Evolutionary conservation across 768 basidiomycete genomes (phyloP).

Genomic region (Hypholoma sublateritium): DNA sequence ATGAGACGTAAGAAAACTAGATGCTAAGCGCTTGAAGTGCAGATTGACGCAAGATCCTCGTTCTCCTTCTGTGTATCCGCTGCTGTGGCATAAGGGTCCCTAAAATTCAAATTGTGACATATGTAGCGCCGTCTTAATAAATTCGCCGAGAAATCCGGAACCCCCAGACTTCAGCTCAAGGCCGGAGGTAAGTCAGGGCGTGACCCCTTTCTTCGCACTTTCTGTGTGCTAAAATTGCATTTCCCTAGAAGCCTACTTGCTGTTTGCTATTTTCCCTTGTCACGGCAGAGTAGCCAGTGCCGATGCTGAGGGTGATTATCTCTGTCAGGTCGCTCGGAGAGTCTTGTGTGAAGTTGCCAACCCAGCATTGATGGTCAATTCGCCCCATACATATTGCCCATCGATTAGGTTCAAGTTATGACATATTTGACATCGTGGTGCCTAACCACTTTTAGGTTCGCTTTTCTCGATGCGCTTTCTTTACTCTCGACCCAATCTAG

Average conservation of each 20-base stretch:
- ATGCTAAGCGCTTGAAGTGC: background rate
- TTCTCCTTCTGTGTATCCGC: constrained; percentile 15
- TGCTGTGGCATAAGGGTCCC: constrained; percentile 6
- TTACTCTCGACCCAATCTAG: constrained; percentile 31
- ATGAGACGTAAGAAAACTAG: constrained; percentile 16
- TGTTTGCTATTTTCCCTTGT: constrained; percentile 15
- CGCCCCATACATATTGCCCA: constrained; percentile 16
- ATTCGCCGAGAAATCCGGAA: constrained; percentile 16
- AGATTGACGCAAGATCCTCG: constrained; percentile 1
- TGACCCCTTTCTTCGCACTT: constrained; percentile 2
- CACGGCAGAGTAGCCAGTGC: constrained; percentile 8
- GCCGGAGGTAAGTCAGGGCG: background rate
- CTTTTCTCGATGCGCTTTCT: constrained; percentile 31
- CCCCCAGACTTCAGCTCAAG: background rate
- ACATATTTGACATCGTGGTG: constrained; percentile 32
- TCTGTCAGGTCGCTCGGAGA: background rate
- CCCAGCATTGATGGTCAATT: constrained; percentile 13
- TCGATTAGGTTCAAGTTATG: constrained; percentile 27
- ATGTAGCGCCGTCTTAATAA: constrained; percentile 22
- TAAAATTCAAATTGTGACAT: constrained; percentile 17
- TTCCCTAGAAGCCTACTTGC: constrained; percentile 3
- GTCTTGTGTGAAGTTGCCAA: constrained; percentile 7
- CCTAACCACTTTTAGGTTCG: constrained; percentile 43
- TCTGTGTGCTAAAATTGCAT: constrained; percentile 2
- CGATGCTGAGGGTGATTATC: constrained; percentile 13